These are phyloP conservation scores for Fusarium circinatum DNA, from an alignment of 2,329 filamentous ascomycete species.

Conservation along the genomic window DNA sequence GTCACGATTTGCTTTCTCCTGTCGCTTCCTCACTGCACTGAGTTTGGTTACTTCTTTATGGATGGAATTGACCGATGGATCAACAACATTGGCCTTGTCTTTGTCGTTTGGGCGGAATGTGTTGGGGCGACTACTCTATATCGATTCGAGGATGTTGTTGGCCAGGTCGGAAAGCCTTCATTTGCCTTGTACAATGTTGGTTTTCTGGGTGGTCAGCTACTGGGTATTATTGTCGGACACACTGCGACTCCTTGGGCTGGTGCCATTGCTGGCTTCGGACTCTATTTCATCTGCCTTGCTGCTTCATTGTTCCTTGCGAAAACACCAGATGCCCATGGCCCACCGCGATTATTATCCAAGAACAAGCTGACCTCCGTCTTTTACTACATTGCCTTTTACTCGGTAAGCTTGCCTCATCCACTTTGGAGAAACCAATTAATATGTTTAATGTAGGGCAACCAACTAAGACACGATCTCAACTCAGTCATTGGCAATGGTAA, in stretches of 20 bases:
- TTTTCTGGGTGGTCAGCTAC: not conserved
- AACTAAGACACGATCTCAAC: not conserved
- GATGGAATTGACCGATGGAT: not conserved
- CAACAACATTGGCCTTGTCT: not conserved
- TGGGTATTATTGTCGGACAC: not conserved
- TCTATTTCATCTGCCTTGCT: not conserved
- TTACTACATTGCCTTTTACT: not conserved
- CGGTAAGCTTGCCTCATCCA: rapidly evolving
- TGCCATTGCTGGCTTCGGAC: not conserved
- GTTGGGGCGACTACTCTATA: not conserved
- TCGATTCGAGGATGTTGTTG: not conserved
- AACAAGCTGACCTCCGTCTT: not conserved
- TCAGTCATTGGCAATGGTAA: not conserved
- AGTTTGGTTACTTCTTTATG: not conserved
- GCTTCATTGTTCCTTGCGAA: not conserved
- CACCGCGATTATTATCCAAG: not conserved
- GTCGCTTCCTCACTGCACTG: not conserved
- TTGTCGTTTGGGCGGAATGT: not conserved
- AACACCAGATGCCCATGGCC: not conserved
- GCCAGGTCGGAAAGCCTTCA: not conserved
- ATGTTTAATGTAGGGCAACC: not conserved
- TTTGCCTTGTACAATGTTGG: not conserved
- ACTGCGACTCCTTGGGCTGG: not conserved
- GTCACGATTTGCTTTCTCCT: not conserved
- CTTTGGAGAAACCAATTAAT: not conserved